Evolutionary conservation across 116 monocot genomes (phyloP), one percentile per base, ranked within the genome.

Genomic region (Posidonia oceanica): DNA sequence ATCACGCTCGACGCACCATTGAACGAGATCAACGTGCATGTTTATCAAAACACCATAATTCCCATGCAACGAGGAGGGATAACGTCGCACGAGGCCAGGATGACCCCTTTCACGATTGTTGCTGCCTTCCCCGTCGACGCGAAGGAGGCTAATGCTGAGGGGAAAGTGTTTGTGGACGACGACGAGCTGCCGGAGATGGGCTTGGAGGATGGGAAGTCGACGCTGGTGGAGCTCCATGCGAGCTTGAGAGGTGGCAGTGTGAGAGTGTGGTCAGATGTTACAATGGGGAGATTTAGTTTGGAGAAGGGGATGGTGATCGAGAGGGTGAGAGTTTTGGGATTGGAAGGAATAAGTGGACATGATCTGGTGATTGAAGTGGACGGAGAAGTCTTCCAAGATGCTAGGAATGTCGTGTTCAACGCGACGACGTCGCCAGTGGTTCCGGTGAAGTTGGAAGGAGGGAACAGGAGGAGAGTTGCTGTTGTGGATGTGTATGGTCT

Each of bases 11-110:
- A 83, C 39, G 92, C 97, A 3, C 86, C 92, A 0, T 82, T 89
- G 48, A 83, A 98, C 38, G 92, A 98, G 82, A 74, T 98, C 60
- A 98, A 98, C 52, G 97, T 98, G 39, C 97, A 98, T 40, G 81
- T 98, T 36, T 89, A 84, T 39, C 82, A 97, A 77, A 83, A 77
- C 80, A 82, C 83, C 5, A 83, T 98, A 69, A 81, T 98, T 10
- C 97, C 97, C 20, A 87, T 98, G 97, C 97, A 98, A 70, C 71
- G 74, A 13, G 97, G 93, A 3, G 97, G 97, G 3, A 60, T 78
- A 75, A 80, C 82, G 20, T 87, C 97, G 4, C 75, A 78, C 58
- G 89, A 85, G 61, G 89, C 89, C 4, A 83, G 85, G 36, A 61
- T 52, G 15, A 92, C 97, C 4, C 97, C 97, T 5, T 89, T 98